A percentile compares a stretch with the other conserved stretches of the same genome.
phyloP scores from a whole-genome alignment of 495 filamentous ascomycete genomes.

The Aspergillus steynii region DNA sequence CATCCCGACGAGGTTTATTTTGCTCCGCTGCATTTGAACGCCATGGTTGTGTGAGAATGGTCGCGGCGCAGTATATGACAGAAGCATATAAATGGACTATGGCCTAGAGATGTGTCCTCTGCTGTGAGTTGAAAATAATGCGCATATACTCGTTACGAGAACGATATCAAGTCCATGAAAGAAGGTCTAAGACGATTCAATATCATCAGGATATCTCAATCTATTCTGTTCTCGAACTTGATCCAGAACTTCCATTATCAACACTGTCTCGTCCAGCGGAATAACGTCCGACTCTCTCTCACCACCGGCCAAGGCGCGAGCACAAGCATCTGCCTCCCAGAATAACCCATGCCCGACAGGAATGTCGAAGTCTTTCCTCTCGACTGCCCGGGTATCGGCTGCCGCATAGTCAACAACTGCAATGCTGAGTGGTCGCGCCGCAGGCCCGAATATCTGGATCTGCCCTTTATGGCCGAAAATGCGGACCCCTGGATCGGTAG shows the following conservation, averaged over 20 bases:
- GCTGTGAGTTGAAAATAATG: too few relatives aligned
- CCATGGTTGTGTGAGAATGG: too few relatives aligned
- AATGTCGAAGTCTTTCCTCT: conserved; percentile 53
- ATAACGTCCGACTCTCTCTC: conserved; percentile 63
- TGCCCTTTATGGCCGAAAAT: conserved; percentile 74
- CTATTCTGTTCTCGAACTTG: conserved; percentile 32
- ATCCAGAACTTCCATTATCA: conserved; percentile 83
- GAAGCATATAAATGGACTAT: too few relatives aligned
- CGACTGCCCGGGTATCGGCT: conserved; percentile 22
- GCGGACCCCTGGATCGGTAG: conserved; percentile 57
- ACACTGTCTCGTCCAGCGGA: conserved; percentile 68
- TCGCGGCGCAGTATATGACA: too few relatives aligned
- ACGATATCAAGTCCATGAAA: too few relatives aligned
- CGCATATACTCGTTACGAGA: too few relatives aligned
- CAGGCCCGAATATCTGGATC: conserved; percentile 67
- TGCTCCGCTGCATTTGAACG: too few relatives aligned
- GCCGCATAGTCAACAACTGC: conserved; percentile 37
- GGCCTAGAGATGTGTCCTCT: too few relatives aligned
- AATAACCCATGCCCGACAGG: conserved; percentile 73
- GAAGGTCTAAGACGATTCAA: conserved; percentile 1
- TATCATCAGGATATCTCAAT: conserved; percentile 5
- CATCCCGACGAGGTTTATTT: too few relatives aligned
- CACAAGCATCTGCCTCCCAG: conserved; percentile 81
- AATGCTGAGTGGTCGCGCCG: conserved; percentile 63
- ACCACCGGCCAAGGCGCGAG: conserved; percentile 67